Conservation (phyloP, 2,329 filamentous ascomycete genomes). For the Chaetomium olivaceum region DNA sequence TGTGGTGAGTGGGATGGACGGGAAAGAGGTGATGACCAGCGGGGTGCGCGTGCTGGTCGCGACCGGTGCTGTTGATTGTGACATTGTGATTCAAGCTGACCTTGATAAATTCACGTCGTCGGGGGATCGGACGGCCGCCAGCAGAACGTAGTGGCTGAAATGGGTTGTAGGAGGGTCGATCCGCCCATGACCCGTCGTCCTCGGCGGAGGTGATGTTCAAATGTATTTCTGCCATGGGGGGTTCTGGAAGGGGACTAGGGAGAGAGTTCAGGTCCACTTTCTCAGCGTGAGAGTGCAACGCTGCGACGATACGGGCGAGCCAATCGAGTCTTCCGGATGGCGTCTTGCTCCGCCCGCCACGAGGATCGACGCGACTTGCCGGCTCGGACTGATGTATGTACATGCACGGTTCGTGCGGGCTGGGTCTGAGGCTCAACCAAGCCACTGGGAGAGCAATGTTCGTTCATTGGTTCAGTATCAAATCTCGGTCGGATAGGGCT, state of each 20-base stretch:
- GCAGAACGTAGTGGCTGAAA: background rate
- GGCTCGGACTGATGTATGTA: background rate
- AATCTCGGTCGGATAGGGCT: background rate
- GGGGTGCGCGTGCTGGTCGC: background rate
- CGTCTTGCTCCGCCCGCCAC: conserved; percentile 1
- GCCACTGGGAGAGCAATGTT: background rate
- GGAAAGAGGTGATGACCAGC: conserved; percentile 30
- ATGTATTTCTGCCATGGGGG: background rate
- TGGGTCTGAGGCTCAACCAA: background rate
- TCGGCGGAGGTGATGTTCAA: background rate
- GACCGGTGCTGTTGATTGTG: background rate
- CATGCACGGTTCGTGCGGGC: background rate
- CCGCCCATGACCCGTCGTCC: background rate
- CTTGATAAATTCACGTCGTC: background rate
- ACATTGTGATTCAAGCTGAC: background rate
- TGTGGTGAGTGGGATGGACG: conserved; percentile 32
- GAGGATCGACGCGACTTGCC: background rate
- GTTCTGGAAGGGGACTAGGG: background rate
- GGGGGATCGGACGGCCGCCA: background rate
- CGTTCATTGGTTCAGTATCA: background rate
- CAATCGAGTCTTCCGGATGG: background rate
- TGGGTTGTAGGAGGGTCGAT: conserved; percentile 6
- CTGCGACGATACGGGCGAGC: background rate
- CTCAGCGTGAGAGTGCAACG: background rate
- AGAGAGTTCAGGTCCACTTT: background rate